phyloP scores from a whole-genome alignment of 345 rosid species.

The Rhodamnia rubescens region DNA sequence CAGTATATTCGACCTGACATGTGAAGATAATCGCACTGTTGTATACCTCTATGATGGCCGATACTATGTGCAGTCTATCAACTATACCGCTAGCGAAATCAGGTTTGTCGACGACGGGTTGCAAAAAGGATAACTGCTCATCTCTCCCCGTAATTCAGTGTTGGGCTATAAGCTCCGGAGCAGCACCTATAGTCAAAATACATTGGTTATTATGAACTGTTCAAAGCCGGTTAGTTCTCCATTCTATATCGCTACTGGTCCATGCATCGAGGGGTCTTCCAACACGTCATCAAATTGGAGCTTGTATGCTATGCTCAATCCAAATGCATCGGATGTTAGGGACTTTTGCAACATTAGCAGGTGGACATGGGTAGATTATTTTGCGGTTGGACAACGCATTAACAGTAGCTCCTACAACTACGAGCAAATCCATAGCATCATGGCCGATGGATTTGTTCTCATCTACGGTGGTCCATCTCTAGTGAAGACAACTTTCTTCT shows the following conservation, averaged over 20 bases:
- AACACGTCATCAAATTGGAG: not conserved
- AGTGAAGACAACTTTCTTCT: not conserved
- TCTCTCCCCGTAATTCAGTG: not conserved
- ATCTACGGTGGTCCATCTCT: accelerated
- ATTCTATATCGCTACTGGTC: accelerated
- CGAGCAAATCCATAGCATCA: not conserved
- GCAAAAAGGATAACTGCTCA: not conserved
- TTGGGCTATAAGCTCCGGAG: too few species aligned
- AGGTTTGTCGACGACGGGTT: not conserved
- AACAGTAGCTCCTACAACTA: not conserved
- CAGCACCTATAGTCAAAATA: too few species aligned
- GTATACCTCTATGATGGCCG: accelerated
- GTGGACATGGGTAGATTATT: not conserved
- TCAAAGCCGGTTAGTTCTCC: not conserved
- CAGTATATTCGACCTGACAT: accelerated
- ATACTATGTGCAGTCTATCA: not conserved
- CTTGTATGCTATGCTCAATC: not conserved
- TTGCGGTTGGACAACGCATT: too few species aligned
- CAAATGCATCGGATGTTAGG: not conserved
- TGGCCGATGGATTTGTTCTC: not conserved
- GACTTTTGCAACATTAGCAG: not conserved
- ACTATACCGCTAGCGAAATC: accelerated
- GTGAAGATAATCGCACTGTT: not conserved
- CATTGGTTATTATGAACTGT: not conserved
- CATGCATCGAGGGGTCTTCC: not conserved